Evolutionary conservation across 768 basidiomycete genomes (phyloP).

Genomic region (Pholiota microspora): DNA sequence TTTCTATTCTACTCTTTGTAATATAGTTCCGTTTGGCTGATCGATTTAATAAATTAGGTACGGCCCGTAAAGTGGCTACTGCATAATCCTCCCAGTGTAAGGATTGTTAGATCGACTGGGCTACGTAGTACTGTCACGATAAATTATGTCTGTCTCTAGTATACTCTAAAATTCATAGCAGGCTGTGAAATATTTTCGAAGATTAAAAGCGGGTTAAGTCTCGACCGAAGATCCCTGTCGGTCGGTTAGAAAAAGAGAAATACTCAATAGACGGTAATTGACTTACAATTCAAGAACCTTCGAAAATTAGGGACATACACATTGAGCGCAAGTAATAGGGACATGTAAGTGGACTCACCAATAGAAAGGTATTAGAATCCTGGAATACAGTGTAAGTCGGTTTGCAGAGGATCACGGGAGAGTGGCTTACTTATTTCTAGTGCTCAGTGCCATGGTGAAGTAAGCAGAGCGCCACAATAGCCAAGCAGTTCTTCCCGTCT

Average conservation of each 20-base stretch:
- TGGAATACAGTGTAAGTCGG: conserved; percentile 23
- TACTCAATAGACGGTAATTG: conserved; percentile 9
- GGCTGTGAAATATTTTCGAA: neutral
- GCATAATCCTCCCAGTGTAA: neutral
- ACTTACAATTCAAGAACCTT: conserved; percentile 71
- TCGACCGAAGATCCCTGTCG: conserved; percentile 69
- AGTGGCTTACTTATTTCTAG: conserved; percentile 61
- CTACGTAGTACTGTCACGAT: neutral
- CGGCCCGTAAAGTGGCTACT: conserved; percentile 2
- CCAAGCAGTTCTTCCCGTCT: conserved; percentile 72
- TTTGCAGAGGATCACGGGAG: neutral
- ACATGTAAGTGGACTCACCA: conserved; percentile 40
- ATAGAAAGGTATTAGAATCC: conserved; percentile 66
- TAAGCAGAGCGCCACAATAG: conserved; percentile 81
- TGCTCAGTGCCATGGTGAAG: conserved; percentile 72
- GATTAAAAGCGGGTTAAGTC: conserved; percentile 67
- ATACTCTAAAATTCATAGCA: conserved; percentile 3
- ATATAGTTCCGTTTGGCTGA: neutral
- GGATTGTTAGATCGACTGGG: neutral
- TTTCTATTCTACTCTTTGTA: neutral
- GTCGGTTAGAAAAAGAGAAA: conserved; percentile 4
- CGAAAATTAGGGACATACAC: conserved; percentile 7
- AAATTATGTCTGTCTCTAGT: neutral
- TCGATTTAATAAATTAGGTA: conserved; percentile 2
- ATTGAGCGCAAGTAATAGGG: conserved; percentile 2